These are phyloP conservation scores for Linaria vulgaris DNA, from an alignment of 257 asterid species.

Conservation along the genomic window DNA sequence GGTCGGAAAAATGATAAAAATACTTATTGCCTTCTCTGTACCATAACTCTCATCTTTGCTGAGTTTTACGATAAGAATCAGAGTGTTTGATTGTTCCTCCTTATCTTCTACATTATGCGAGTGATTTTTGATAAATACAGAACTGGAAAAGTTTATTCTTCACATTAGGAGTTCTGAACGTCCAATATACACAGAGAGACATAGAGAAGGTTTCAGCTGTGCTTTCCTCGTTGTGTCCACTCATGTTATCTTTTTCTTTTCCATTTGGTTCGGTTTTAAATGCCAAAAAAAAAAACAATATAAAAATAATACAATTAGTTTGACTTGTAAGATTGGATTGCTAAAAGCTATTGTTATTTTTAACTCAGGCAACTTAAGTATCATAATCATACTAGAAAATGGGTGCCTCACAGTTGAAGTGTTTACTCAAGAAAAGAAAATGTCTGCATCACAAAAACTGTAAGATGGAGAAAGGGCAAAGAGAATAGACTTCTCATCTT, in stretches of 20 bases:
- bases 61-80: background rate
- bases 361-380: too few species aligned
- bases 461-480: too few species aligned
- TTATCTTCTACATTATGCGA: background rate
- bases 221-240: too few species aligned
- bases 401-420: too few species aligned
- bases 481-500: too few species aligned
- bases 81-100: slow-evolving; percentile 3
- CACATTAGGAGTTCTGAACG: background rate
- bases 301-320: background rate
- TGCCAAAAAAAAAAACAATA: too few species aligned
- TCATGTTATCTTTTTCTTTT: background rate
- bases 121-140: background rate
- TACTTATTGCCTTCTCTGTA: background rate
- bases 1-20: background rate
- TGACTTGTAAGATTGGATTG: background rate
- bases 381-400: too few species aligned
- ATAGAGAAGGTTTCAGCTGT: too few species aligned
- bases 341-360: too few species aligned
- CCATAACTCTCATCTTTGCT: background rate
- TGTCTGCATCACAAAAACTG: too few species aligned
- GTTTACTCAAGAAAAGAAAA: too few species aligned
- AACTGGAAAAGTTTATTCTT: background rate
- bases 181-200: background rate
- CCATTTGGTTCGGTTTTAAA: background rate